Evolutionary conservation across 257 asterid species (phyloP).

Genomic region (Fraxinus quadrangulata): DNA sequence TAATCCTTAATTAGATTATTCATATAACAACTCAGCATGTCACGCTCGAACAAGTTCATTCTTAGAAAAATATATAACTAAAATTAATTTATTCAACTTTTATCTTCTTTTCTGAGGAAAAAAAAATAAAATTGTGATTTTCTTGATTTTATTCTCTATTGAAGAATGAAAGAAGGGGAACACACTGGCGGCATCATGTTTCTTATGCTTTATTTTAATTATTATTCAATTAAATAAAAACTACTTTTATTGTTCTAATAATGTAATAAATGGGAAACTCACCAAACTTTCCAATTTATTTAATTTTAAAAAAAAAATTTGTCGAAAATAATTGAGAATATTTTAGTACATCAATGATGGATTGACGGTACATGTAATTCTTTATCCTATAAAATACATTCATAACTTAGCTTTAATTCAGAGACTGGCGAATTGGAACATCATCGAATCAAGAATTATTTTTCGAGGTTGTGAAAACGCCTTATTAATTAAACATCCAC

Average conservation of each 20-base stretch:
- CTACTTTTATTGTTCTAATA: neutral
- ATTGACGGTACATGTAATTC: neutral
- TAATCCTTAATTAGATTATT: constrained; percentile 20
- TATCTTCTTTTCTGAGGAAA: constrained; percentile 15
- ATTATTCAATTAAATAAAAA: neutral
- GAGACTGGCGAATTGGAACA: too few relatives aligned
- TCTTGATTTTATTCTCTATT: neutral
- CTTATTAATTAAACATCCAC: too few relatives aligned
- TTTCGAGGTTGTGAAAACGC: too few relatives aligned
- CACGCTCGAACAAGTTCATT: constrained; percentile 1
- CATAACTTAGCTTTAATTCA: too few relatives aligned
- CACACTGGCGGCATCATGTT: neutral
- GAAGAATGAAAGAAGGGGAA: neutral
- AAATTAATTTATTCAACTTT: neutral
- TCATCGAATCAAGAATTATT: too few relatives aligned
- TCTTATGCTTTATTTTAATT: neutral
- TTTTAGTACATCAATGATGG: neutral
- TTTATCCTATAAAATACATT: too few relatives aligned
- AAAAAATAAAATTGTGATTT: neutral
- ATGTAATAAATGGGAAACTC: constrained; percentile 20
- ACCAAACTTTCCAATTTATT: constrained; percentile 11
- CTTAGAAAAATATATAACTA: neutral
- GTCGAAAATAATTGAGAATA: neutral
- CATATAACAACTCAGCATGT: constrained; percentile 37
- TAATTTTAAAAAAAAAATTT: neutral